phyloP scores from a whole-genome alignment of 108 stramenopile genomes.

The Skeletonema marinoi region DNA sequence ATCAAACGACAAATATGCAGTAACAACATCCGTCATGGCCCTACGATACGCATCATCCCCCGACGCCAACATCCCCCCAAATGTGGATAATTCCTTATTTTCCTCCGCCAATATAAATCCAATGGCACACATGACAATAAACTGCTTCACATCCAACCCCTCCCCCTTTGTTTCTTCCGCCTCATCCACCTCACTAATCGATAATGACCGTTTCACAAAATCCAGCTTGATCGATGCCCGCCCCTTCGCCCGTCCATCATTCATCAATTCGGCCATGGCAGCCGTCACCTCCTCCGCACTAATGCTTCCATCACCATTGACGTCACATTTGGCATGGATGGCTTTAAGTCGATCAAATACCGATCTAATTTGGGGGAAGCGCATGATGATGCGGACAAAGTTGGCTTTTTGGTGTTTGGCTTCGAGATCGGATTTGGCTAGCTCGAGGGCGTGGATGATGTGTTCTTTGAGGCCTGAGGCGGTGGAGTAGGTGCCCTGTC shows the following conservation, averaged over 20 bases:
- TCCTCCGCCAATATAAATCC: conserved; percentile 50
- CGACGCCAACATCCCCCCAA: conserved; percentile 42
- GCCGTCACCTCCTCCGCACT: conserved; percentile 18
- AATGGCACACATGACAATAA: conserved; percentile 50
- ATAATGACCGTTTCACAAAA: conserved; percentile 29
- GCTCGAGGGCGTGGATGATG: conserved; percentile 37
- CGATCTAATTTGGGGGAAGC: conserved; percentile 45
- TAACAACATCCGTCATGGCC: conserved; percentile 51
- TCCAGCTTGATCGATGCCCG: conserved; percentile 29
- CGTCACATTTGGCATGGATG: conserved; percentile 37
- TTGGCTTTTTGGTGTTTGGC: conserved; percentile 43
- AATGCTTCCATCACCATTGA: conserved; percentile 22
- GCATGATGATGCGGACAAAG: conserved; percentile 54
- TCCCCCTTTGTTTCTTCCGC: neutral
- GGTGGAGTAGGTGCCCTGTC: conserved; percentile 1
- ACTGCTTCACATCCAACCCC: conserved; percentile 35
- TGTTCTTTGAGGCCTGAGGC: conserved; percentile 33
- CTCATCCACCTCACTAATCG: conserved; percentile 26
- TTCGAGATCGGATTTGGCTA: conserved; percentile 37
- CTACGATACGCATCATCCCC: conserved; percentile 41
- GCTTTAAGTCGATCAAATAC: conserved; percentile 42
- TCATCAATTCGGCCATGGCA: conserved; percentile 41
- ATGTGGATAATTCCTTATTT: conserved; percentile 31
- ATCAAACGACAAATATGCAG: conserved; percentile 55
- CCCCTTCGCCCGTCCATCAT: conserved; percentile 24